Conservation (phyloP, 1,139 yeast genomes). For the Kazachstania sp. region DNA sequence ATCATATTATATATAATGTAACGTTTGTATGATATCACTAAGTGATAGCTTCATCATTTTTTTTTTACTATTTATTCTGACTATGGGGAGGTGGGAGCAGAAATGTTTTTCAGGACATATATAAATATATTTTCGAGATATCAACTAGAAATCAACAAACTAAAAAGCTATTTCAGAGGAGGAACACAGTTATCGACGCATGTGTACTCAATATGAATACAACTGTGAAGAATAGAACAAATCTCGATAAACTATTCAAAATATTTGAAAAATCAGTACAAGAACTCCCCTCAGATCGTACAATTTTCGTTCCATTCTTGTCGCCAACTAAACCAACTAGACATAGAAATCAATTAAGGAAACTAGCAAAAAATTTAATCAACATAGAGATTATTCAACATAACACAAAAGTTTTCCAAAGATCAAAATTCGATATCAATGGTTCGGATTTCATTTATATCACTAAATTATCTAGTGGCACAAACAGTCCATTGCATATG, state of each 20-base stretch:
- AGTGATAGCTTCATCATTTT: no score
- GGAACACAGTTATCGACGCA: no score
- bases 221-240: background rate
- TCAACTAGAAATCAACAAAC: no score
- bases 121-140: no score
- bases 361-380: conserved; percentile 1
- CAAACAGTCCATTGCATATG: background rate
- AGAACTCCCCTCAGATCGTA: background rate
- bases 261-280: background rate
- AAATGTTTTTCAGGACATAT: no score
- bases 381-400: background rate
- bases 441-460: conserved; percentile 11
- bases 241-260: conserved; percentile 1
- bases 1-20: no score
- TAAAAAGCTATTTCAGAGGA: no score
- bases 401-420: conserved; percentile 7
- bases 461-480: background rate
- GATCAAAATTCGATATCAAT: conserved; percentile 8
- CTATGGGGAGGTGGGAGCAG: no score
- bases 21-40: no score
- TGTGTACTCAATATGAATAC: background rate
- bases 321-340: background rate
- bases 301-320: background rate
- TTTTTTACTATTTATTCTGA: no score
- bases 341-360: background rate